Conservation (phyloP, 306 rosid genomes). For the Elaeagnus macrophylla region DNA sequence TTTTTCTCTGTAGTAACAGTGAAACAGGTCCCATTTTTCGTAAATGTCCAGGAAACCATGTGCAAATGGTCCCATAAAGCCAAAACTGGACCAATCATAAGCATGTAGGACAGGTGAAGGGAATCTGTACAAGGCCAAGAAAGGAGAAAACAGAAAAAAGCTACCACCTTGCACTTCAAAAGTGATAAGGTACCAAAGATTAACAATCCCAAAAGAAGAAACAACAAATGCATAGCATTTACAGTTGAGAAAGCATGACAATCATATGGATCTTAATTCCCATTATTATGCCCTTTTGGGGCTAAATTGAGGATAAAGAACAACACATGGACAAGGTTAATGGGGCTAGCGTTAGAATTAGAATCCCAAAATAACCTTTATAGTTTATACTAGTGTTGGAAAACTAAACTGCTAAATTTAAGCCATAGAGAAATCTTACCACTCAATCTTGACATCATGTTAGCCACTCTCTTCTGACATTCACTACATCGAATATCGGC, state of each 20-base stretch:
- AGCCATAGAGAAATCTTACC: conserved; percentile 23
- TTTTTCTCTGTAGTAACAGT: background rate
- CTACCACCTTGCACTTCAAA: no score
- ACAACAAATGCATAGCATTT: no score
- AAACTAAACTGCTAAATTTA: background rate
- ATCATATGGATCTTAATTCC: no score
- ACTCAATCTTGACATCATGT: conserved; percentile 52
- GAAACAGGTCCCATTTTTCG: background rate
- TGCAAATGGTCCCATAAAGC: conserved; percentile 13
- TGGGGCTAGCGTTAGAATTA: no score
- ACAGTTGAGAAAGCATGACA: no score
- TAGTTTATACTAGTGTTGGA: no score
- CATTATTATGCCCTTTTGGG: no score
- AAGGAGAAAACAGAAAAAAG: background rate
- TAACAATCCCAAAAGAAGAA: no score
- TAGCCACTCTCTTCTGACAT: conserved; percentile 60
- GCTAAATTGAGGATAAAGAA: no score
- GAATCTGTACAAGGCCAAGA: background rate
- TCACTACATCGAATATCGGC: conserved; percentile 53
- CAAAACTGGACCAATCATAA: background rate
- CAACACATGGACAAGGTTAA: no score
- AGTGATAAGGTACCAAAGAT: background rate
- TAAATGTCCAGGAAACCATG: conserved; percentile 1
- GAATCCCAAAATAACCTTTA: no score
- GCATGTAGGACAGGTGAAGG: background rate